phyloP scores from a whole-genome alignment of 2,329 filamentous ascomycete species.

The Ceratocystis destructans region DNA sequence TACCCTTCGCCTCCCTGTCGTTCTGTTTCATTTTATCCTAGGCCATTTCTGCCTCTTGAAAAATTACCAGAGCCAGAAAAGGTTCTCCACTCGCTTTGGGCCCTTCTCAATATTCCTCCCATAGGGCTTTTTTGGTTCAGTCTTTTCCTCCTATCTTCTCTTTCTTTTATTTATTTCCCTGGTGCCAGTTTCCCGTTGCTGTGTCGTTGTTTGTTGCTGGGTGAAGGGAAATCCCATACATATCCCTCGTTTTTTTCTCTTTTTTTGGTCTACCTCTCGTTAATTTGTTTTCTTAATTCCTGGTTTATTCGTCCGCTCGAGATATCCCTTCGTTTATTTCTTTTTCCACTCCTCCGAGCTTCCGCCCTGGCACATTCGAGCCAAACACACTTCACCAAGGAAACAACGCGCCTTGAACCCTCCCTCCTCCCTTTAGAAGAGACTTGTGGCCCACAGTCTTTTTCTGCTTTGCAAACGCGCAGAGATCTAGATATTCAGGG shows the following conservation, averaged over 20 bases:
- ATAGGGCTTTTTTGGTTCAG: background rate
- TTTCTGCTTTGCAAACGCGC: background rate
- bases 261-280: background rate
- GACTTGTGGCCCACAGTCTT: slow-evolving; percentile 7
- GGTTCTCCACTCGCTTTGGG: background rate
- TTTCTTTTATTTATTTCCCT: background rate
- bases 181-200: slow-evolving; percentile 6
- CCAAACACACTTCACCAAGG: background rate
- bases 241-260: background rate
- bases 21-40: slow-evolving; percentile 1
- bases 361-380: background rate
- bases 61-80: background rate
- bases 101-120: slow-evolving; percentile 5
- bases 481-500: slow-evolving; percentile 3
- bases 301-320: background rate
- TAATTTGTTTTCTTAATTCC: background rate
- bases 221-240: background rate
- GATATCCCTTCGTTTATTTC: slow-evolving; percentile 8
- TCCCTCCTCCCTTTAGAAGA: background rate
- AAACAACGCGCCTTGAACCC: background rate
- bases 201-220: background rate
- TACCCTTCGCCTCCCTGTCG: background rate
- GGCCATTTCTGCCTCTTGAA: background rate
- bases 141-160: background rate
- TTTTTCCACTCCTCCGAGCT: background rate